Percentiles rank a stretch among this genome's conserved stretches.
These are phyloP conservation scores for Marchantia paleacea DNA, from an alignment of 225 moss, liverwort and hornwort species.

Conservation along the genomic window DNA sequence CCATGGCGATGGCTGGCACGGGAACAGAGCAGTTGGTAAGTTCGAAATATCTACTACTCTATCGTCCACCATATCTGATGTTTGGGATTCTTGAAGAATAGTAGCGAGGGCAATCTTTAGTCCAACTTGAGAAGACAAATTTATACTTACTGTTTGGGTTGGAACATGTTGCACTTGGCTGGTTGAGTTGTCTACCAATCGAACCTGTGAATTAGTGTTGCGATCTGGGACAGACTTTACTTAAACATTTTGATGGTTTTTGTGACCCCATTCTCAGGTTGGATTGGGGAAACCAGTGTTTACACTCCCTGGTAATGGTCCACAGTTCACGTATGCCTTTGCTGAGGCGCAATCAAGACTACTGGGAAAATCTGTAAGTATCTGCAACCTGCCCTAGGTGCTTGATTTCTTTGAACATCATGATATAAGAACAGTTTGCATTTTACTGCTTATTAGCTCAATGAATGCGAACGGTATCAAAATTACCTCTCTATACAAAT, in stretches of 20 bases:
- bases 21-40: constrained; percentile 90
- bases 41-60: background rate
- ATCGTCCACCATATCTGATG: background rate
- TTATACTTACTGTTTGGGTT: background rate
- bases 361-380: constrained; percentile 75
- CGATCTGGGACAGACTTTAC: too few species aligned
- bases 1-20: constrained; percentile 90
- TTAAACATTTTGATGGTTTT: background rate
- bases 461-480: too few species aligned
- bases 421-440: too few species aligned
- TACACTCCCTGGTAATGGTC: constrained; percentile 72
- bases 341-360: constrained; percentile 85
- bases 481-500: too few species aligned
- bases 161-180: background rate
- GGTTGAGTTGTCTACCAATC: background rate
- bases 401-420: background rate
- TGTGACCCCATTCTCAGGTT: constrained; percentile 47
- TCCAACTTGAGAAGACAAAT: too few species aligned
- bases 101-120: background rate
- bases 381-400: too few species aligned
- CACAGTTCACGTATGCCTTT: constrained; percentile 77
- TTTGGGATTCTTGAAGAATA: background rate
- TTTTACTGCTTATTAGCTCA: too few species aligned
- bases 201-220: background rate
- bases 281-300: constrained; percentile 88